Evolutionary conservation across 2,329 filamentous ascomycete species (phyloP).

Genomic region (Lasiodiplodia gonubiensis): DNA sequence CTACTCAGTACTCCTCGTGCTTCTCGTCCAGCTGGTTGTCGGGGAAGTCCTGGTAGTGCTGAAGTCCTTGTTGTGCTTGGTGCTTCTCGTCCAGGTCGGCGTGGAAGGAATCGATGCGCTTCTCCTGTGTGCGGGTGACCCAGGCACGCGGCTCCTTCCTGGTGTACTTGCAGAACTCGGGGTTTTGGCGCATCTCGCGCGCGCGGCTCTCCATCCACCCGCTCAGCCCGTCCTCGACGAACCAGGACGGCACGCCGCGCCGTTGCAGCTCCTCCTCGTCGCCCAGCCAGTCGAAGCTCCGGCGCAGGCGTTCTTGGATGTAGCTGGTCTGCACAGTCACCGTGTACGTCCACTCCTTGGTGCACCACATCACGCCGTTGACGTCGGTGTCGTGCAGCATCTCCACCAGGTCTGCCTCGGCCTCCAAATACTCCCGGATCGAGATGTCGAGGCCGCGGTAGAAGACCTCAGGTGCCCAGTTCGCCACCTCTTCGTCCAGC

Average conservation of each 20-base stretch:
- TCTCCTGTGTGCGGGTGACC: slow-evolving; percentile 3
- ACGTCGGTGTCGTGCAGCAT: slow-evolving; percentile 17
- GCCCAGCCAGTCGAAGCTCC: not conserved
- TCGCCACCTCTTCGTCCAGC: slow-evolving; percentile 12
- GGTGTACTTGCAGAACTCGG: slow-evolving; percentile 15
- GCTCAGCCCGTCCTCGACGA: slow-evolving; percentile 14
- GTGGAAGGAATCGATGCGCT: slow-evolving; percentile 21
- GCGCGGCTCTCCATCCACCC: slow-evolving; percentile 21
- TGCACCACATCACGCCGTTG: slow-evolving; percentile 21
- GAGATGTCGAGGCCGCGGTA: slow-evolving; percentile 17
- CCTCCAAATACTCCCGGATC: slow-evolving; percentile 19
- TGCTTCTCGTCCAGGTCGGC: slow-evolving; percentile 20
- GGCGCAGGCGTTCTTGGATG: slow-evolving; percentile 13
- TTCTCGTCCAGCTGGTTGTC: not conserved
- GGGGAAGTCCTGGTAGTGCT: not conserved
- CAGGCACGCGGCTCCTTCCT: not conserved
- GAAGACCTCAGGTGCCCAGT: not conserved
- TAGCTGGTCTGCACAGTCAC: slow-evolving; percentile 11
- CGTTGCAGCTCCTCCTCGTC: not conserved
- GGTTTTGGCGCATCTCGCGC: slow-evolving; percentile 17
- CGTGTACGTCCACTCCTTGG: slow-evolving; percentile 19
- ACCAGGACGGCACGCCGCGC: slow-evolving; percentile 3
- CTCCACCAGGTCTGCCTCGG: slow-evolving; percentile 22
- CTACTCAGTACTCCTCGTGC: not conserved
- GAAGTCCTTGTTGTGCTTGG: not conserved